Evolutionary conservation across 208 protist species (phyloP).

Genomic region (Entamoeba invadens): DNA sequence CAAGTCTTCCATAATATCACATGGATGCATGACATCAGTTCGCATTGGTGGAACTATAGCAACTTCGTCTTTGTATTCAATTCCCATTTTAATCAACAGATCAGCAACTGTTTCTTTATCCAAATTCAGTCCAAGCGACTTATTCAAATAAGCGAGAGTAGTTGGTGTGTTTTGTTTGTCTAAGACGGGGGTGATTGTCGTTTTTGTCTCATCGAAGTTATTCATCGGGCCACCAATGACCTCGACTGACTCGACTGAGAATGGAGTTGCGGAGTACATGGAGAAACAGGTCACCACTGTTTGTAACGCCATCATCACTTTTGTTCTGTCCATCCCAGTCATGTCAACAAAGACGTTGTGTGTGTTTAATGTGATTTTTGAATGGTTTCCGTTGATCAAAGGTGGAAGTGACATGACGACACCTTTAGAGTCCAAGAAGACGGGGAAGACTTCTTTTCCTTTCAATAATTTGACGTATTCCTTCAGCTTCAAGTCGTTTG

Average conservation of each 20-base stretch:
- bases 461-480: constrained; percentile 50
- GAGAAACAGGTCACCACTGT: constrained; percentile 11
- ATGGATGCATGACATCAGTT: constrained; percentile 75
- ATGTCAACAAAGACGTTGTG: constrained; percentile 96
- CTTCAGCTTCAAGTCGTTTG: constrained; percentile 5
- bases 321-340: constrained; percentile 83
- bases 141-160: constrained; percentile 55
- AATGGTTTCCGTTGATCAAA: constrained; percentile 94
- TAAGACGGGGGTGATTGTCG: neutral
- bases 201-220: neutral
- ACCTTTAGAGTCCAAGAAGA: constrained; percentile 49
- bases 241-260: constrained; percentile 6
- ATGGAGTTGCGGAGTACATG: constrained; percentile 4
- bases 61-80: constrained; percentile 28
- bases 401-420: constrained; percentile 86
- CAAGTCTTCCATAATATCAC: constrained; percentile 91
- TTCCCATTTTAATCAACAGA: constrained; percentile 67
- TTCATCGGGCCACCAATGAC: neutral
- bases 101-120: constrained; percentile 48
- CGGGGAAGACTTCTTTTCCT: constrained; percentile 42
- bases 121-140: constrained; percentile 63
- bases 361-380: constrained; percentile 78
- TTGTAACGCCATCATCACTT: constrained; percentile 31
- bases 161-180: constrained; percentile 42
- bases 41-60: constrained; percentile 65